These are phyloP conservation scores for Chamaenerion angustifolium DNA, from an alignment of 345 rosid genomes.

Conservation along the genomic window DNA sequence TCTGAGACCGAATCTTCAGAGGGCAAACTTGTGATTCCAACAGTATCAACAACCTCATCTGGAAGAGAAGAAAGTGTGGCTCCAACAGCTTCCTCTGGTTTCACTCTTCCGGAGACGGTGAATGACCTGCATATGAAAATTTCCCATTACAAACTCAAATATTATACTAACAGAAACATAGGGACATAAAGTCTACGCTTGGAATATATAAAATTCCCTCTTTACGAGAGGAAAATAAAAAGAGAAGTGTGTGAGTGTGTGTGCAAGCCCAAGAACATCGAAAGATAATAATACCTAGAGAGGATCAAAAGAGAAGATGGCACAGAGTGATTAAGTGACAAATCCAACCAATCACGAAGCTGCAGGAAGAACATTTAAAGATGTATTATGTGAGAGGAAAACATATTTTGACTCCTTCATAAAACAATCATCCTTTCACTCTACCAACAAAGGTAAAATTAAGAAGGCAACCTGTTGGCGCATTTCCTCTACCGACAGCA, in stretches of 20 bases:
- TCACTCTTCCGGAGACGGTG: slow-evolving; percentile 79
- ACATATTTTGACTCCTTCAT: no score
- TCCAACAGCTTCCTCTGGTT: slow-evolving; percentile 96
- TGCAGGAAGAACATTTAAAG: slow-evolving; percentile 20
- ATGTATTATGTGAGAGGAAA: no score
- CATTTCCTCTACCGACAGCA: slow-evolving; percentile 91
- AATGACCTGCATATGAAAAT: slow-evolving; percentile 42
- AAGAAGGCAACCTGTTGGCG: slow-evolving; percentile 50
- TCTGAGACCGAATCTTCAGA: slow-evolving; percentile 88
- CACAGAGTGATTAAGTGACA: slow-evolving; percentile 78
- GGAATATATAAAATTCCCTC: background rate
- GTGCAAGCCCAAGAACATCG: no score
- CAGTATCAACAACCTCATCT: slow-evolving; percentile 93
- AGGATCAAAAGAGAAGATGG: slow-evolving; percentile 91
- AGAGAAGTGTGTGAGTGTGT: no score
- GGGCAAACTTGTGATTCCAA: slow-evolving; percentile 72
- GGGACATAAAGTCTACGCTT: background rate
- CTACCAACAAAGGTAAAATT: background rate
- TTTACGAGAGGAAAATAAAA: no score
- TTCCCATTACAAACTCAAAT: background rate
- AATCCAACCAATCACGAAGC: slow-evolving; percentile 89
- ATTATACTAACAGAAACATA: background rate
- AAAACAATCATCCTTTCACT: background rate
- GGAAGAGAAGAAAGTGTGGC: slow-evolving; percentile 95
- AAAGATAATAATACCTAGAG: slow-evolving; percentile 37